phyloP scores from a whole-genome alignment of 2,329 filamentous ascomycete genomes.

The Ceratocystis papillata region DNA sequence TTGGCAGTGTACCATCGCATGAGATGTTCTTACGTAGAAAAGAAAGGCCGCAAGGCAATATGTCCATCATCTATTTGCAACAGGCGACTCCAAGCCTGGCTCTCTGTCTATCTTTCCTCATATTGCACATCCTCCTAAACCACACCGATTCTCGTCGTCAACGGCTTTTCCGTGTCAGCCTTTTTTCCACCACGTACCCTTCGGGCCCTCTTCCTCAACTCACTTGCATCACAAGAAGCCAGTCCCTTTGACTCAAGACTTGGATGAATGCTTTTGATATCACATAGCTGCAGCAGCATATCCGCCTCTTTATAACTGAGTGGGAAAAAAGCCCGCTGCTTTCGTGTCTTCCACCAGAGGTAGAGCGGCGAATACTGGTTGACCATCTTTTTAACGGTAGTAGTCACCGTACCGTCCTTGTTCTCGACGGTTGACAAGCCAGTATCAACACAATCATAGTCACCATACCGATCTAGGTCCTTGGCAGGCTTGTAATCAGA shows the following conservation, averaged over 20 bases:
- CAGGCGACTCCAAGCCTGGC: no score
- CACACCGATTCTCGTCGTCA: background rate
- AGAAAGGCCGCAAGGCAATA: background rate
- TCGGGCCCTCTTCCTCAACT: background rate
- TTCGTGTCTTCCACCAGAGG: constrained; percentile 20
- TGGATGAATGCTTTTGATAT: background rate
- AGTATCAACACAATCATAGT: constrained; percentile 7
- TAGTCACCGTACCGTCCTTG: background rate
- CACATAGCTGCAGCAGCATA: constrained; percentile 8
- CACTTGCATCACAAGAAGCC: background rate
- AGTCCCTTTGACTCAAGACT: background rate
- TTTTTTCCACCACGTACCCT: background rate
- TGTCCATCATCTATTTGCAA: background rate
- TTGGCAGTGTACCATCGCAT: background rate
- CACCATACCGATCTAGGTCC: constrained; percentile 1
- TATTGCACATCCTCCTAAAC: background rate
- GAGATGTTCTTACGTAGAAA: background rate
- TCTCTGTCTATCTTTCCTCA: background rate
- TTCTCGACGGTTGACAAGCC: background rate
- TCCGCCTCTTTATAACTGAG: constrained; percentile 15
- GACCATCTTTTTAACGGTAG: constrained; percentile 9
- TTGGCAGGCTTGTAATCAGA: background rate
- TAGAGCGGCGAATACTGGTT: constrained; percentile 13
- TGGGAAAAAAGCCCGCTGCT: constrained; percentile 15
- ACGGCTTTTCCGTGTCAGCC: background rate